These are phyloP conservation scores for Millerago galiae DNA, from an alignment of 805 yeast genomes.

Conservation along the genomic window DNA sequence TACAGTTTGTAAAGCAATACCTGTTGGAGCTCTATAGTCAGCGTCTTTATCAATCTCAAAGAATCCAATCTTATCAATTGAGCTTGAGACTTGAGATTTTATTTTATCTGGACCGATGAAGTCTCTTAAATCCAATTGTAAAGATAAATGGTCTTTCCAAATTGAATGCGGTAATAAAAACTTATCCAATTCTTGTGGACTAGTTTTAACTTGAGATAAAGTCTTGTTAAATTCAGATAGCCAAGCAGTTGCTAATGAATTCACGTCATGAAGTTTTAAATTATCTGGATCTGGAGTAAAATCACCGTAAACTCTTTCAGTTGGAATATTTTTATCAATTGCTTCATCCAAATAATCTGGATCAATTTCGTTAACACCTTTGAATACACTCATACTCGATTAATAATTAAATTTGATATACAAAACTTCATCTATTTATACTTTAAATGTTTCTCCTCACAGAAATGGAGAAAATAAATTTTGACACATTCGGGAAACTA, in stretches of 20 bases:
- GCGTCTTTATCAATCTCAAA: constrained; percentile 26
- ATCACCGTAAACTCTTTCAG: constrained; percentile 24
- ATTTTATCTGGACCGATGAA: constrained; percentile 27
- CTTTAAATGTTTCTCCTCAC: too few species aligned
- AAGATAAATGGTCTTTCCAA: constrained; percentile 34
- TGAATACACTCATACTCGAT: constrained; percentile 13
- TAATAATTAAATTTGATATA: too few species aligned
- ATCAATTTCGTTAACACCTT: constrained; percentile 19
- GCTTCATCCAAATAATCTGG: constrained; percentile 21
- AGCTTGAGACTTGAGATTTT: constrained; percentile 12
- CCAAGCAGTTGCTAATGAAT: constrained; percentile 26
- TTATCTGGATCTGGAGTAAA: constrained; percentile 24
- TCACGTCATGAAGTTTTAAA: constrained; percentile 21
- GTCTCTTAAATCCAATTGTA: constrained; percentile 29
- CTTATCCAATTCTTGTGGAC: constrained; percentile 17
- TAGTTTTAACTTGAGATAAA: constrained; percentile 9
- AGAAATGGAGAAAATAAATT: too few species aligned
- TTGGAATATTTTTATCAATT: constrained; percentile 22
- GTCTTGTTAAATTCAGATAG: constrained; percentile 24
- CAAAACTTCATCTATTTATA: too few species aligned
- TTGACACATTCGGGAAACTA: too few species aligned
- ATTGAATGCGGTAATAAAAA: constrained; percentile 24
- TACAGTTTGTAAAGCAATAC: constrained; percentile 23
- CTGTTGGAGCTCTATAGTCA: constrained; percentile 26
- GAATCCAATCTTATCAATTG: constrained; percentile 20